phyloP scores from a whole-genome alignment of 2,329 filamentous ascomycete genomes.

The Incumbomyces delicatus region DNA sequence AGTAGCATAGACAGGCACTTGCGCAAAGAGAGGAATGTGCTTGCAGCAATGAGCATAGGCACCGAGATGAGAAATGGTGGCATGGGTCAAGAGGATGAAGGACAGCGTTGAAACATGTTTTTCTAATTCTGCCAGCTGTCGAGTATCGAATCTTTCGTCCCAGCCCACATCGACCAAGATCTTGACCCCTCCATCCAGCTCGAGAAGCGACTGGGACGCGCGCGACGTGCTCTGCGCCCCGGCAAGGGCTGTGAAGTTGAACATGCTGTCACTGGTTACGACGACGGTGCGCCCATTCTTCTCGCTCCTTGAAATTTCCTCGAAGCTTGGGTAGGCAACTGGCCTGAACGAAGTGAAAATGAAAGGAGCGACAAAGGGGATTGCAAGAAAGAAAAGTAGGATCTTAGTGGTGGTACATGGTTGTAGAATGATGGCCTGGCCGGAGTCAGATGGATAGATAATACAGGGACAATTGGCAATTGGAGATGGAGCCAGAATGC shows the following conservation, averaged over 20 bases:
- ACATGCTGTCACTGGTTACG: constrained; percentile 50
- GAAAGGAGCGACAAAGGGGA: background rate
- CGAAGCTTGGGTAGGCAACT: background rate
- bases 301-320: no score
- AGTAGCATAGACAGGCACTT: constrained; percentile 91
- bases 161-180: constrained; percentile 90
- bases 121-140: constrained; percentile 77
- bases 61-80: constrained; percentile 81
- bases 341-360: background rate
- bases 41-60: constrained; percentile 97
- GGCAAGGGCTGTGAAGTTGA: constrained; percentile 86
- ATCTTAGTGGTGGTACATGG: no score
- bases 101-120: constrained; percentile 88
- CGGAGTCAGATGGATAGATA: no score
- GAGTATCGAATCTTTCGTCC: constrained; percentile 81
- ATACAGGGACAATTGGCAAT: no score
- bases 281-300: no score
- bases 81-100: constrained; percentile 86
- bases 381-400: no score
- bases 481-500: no score
- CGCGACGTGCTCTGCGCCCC: constrained; percentile 71
- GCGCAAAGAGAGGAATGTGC: constrained; percentile 80
- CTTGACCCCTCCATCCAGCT: constrained; percentile 94
- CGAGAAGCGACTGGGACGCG: constrained; percentile 88
- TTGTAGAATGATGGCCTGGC: no score